A percentile compares a stretch with the other conserved stretches of the same genome.
Evolutionary conservation across 2,329 filamentous ascomycete genomes (phyloP).

Genomic region (Davidsoniella virescens): DNA sequence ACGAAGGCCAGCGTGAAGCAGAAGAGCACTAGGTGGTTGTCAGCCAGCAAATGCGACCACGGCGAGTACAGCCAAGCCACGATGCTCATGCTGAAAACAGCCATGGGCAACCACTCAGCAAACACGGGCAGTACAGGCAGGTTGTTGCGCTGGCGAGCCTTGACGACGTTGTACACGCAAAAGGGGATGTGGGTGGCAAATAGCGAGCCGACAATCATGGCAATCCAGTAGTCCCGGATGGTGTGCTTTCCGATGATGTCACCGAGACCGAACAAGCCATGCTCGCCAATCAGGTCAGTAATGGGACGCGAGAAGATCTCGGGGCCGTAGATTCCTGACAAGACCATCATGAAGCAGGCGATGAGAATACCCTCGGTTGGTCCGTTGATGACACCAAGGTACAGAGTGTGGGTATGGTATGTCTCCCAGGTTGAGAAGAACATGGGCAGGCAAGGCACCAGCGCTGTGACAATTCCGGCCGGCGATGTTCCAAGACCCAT

Average conservation of each 20-base stretch:
- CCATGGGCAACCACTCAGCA: conserved; percentile 85
- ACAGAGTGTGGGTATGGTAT: conserved; percentile 94
- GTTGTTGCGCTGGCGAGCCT: conserved; percentile 53
- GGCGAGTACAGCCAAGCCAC: conserved; percentile 81
- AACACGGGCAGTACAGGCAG: conserved; percentile 70
- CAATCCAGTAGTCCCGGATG: conserved; percentile 80
- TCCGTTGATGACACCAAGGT: conserved; percentile 91
- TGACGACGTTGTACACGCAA: conserved; percentile 72
- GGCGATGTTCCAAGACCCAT: conserved; percentile 79
- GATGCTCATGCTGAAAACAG: conserved; percentile 59
- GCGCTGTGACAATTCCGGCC: conserved; percentile 76
- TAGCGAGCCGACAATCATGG: conserved; percentile 48
- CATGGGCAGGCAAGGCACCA: conserved; percentile 89
- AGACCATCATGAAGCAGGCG: conserved; percentile 69
- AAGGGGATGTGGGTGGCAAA: conserved; percentile 67
- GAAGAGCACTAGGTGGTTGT: conserved; percentile 84
- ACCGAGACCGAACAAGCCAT: conserved; percentile 32
- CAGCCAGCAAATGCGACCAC: conserved; percentile 60
- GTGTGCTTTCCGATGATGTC: conserved; percentile 51
- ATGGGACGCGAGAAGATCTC: conserved; percentile 71
- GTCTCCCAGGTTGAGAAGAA: conserved; percentile 99
- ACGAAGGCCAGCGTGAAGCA: conserved; percentile 93
- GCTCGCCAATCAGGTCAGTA: conserved; percentile 45
- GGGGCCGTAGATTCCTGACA: conserved; percentile 77
- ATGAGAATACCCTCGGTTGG: conserved; percentile 91